Base-by-base conservation (phyloP, 176 grass and related monocot genomes). In the Hsuehochloa calcarea region DNA sequence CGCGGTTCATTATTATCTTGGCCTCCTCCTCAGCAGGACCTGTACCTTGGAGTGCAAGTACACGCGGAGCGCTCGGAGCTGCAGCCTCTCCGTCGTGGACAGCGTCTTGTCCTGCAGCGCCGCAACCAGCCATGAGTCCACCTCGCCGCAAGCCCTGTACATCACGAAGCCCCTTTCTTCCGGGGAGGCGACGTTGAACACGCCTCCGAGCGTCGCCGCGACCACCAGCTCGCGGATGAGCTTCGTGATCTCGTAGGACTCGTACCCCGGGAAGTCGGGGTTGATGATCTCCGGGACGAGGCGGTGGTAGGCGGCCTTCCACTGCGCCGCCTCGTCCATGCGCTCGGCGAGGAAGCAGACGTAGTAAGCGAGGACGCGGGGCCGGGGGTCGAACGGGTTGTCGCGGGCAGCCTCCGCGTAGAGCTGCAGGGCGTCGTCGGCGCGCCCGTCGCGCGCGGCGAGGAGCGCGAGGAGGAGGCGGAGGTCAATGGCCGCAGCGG, bases 391-490 rank as follows among this genome's bases (percentile, higher is more conserved):
- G 74, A 85, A 85, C 4, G 74, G 83, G 39, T 51, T 9, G 74
- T 78, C 74, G 63, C 83, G 64, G 51, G 74, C 38, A 26, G 74
- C 74, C 50, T 85, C 64, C 38, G 26, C 63, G 83, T 85, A 85
- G 65, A 85, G 26, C 6, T 20, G 49, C 51, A 86, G 4, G 19
- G 74, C 83, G 3, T 78, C 83, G 50, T 23, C 63, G 38, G 49
- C 6, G 37, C 73, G 64, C 0, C 74, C 64, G 50, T 78, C 74
- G 11, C 74, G 74, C 64, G 50, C 5, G 73, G 83, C 83, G 26
- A 85, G 83, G 73, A 85, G 49, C 6, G 73, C 83, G 25, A 85
- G 83, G 64, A 85, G 49, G 74, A 85, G 83, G 74, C 74, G 83
- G 64, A 85, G 83, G 74, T 85, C 83, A 12, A 39, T 2, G 39